Evolutionary conservation across 768 basidiomycete species (phyloP).

Genomic region (Epithele typhae): DNA sequence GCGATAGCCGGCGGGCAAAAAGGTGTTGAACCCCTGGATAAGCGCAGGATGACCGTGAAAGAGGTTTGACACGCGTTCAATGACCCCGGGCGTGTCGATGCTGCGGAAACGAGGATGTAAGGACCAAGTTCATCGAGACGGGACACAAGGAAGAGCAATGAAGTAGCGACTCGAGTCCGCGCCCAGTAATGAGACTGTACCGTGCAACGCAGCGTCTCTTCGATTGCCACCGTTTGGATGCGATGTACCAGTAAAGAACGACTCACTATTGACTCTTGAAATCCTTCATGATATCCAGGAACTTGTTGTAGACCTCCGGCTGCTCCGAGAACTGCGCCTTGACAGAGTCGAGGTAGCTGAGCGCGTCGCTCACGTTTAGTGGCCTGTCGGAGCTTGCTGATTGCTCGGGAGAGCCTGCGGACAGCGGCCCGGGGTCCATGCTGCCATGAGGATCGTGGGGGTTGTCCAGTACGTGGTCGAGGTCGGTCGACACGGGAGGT

Average conservation of each 20-base stretch:
- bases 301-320: conserved; percentile 60
- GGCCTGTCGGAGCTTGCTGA: conserved; percentile 33
- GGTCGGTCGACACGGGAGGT: neutral
- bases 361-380: conserved; percentile 58
- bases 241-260: too few relatives aligned
- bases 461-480: neutral
- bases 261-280: conserved; percentile 62
- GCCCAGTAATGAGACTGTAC: too few relatives aligned
- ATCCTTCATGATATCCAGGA: conserved; percentile 72
- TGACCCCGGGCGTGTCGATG: conserved; percentile 97
- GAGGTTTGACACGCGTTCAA: conserved; percentile 88
- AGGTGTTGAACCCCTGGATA: conserved; percentile 98
- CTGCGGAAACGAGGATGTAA: conserved; percentile 38
- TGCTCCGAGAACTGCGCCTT: conserved; percentile 55
- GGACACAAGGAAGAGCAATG: neutral
- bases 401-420: neutral
- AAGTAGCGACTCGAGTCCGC: neutral
- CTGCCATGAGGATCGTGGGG: too few relatives aligned
- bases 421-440: too few relatives aligned
- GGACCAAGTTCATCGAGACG: neutral
- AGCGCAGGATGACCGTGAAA: conserved; percentile 88
- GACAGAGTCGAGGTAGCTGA: conserved; percentile 62
- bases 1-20: conserved; percentile 89
- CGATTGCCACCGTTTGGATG: too few relatives aligned
- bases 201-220: too few relatives aligned